Evolutionary conservation across 169 alveolate genomes (phyloP).

Genomic region (Fabrea salina): DNA sequence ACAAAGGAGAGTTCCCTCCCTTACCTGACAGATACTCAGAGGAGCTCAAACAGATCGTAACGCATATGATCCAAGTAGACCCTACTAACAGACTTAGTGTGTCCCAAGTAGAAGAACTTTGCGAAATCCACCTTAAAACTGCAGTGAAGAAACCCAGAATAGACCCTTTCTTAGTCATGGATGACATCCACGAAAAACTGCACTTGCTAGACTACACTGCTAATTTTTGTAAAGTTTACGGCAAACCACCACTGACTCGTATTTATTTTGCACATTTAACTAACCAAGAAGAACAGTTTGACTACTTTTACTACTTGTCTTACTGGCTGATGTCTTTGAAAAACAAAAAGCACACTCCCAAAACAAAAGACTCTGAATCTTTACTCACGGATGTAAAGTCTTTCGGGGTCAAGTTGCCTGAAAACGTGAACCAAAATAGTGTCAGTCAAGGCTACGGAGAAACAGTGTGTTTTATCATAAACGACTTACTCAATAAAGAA

Average conservation of each 20-base stretch:
- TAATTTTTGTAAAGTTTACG: conserved; percentile 38
- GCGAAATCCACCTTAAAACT: conserved; percentile 27
- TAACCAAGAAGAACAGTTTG: background rate
- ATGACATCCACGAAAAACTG: conserved; percentile 61
- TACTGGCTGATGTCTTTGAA: conserved; percentile 18
- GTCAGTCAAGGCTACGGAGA: conserved; percentile 55
- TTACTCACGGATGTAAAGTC: background rate
- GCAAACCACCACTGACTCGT: conserved; percentile 37
- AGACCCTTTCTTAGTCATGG: conserved; percentile 67
- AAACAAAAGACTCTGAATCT: background rate
- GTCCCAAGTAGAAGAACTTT: conserved; percentile 47
- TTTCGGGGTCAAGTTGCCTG: conserved; percentile 20
- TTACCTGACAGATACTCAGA: conserved; percentile 65
- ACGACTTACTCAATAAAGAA: conserved; percentile 55
- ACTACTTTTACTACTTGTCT: background rate
- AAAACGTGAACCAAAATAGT: background rate
- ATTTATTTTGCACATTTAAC: conserved; percentile 55
- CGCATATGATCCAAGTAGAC: conserved; percentile 36
- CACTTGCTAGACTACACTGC: conserved; percentile 51
- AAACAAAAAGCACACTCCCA: background rate
- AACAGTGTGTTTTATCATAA: conserved; percentile 46
- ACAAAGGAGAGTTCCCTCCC: conserved; percentile 67
- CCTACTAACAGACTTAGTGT: conserved; percentile 75
- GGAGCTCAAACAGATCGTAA: conserved; percentile 59
- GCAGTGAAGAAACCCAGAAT: conserved; percentile 40